Conservation (phyloP, 164 flowering plant genomes). For the Pachysandra terminalis region DNA sequence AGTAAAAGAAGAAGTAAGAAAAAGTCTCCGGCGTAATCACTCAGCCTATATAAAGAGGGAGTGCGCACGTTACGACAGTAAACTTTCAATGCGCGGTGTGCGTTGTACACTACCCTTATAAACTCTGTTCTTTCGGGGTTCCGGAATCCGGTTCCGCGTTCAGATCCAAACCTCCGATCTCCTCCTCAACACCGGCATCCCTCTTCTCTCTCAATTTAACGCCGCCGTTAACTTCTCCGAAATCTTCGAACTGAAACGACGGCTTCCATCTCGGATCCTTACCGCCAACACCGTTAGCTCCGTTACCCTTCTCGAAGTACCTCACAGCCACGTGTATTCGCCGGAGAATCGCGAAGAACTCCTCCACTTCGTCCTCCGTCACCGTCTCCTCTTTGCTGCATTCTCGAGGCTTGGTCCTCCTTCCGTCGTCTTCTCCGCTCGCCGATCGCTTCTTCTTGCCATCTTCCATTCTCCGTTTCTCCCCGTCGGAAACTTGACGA, state of each 20-base stretch:
- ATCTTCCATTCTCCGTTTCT: neutral
- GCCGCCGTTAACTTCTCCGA: slow-evolving; percentile 12
- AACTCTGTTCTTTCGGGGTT: neutral
- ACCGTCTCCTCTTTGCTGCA: slow-evolving; percentile 6
- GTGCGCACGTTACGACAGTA: neutral
- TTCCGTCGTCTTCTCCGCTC: slow-evolving; percentile 7
- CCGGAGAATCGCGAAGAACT: slow-evolving; percentile 45
- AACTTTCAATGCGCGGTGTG: neutral
- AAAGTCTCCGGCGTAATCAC: too few species aligned
- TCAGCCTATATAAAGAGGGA: too few species aligned
- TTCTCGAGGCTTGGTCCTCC: slow-evolving; percentile 4
- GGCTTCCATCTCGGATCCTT: slow-evolving; percentile 15
- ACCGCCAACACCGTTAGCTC: neutral
- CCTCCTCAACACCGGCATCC: slow-evolving; percentile 5
- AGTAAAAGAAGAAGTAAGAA: too few species aligned
- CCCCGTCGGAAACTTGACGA: neutral
- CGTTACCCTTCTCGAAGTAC: slow-evolving; percentile 25
- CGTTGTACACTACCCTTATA: neutral
- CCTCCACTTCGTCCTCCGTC: slow-evolving; percentile 51
- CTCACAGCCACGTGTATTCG: slow-evolving; percentile 36
- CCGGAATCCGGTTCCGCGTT: slow-evolving; percentile 26
- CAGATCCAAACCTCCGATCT: slow-evolving; percentile 22
- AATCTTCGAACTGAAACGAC: slow-evolving; percentile 21
- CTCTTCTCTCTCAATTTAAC: neutral
- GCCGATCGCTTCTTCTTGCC: neutral